Percentiles rank a stretch among this genome's conserved stretches.
These are phyloP conservation scores for Coemansia reversa DNA, from an alignment of 192 early-diverging fungal species.

Conservation along the genomic window DNA sequence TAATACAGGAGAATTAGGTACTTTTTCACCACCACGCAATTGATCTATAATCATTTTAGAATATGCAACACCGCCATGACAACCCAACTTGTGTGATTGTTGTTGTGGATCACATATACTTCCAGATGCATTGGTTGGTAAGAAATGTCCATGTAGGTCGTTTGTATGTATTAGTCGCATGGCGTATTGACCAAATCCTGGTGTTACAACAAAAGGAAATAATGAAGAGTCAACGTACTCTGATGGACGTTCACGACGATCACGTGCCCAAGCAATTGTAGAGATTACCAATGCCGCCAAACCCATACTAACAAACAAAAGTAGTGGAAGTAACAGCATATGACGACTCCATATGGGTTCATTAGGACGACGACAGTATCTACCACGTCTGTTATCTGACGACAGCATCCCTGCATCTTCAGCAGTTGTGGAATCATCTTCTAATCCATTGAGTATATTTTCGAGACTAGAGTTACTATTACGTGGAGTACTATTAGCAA, in stretches of 20 bases:
- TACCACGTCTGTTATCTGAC: neutral
- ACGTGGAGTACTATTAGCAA: too few species aligned
- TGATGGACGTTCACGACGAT: conserved; percentile 11
- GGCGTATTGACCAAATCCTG: conserved; percentile 18
- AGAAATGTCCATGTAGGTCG: conserved; percentile 58
- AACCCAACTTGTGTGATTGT: conserved; percentile 39
- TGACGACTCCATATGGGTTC: conserved; percentile 44
- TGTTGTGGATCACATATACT: conserved; percentile 43
- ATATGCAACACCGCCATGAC: conserved; percentile 63
- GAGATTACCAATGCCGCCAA: conserved; percentile 17
- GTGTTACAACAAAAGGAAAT: conserved; percentile 26
- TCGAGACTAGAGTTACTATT: too few species aligned
- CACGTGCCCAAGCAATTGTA: conserved; percentile 24
- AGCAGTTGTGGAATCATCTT: too few species aligned
- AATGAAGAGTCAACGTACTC: conserved; percentile 13
- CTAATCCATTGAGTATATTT: too few species aligned
- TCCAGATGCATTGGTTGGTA: conserved; percentile 51
- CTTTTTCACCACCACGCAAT: conserved; percentile 46
- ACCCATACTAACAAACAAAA: conserved; percentile 31
- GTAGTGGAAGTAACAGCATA: conserved; percentile 33
- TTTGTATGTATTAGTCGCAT: conserved; percentile 59
- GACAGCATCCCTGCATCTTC: neutral
- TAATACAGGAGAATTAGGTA: conserved; percentile 56
- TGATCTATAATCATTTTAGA: conserved; percentile 64
- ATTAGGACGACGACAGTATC: neutral